phyloP scores from a whole-genome alignment of 2,329 filamentous ascomycete species.

The Fusarium anthophilum region DNA sequence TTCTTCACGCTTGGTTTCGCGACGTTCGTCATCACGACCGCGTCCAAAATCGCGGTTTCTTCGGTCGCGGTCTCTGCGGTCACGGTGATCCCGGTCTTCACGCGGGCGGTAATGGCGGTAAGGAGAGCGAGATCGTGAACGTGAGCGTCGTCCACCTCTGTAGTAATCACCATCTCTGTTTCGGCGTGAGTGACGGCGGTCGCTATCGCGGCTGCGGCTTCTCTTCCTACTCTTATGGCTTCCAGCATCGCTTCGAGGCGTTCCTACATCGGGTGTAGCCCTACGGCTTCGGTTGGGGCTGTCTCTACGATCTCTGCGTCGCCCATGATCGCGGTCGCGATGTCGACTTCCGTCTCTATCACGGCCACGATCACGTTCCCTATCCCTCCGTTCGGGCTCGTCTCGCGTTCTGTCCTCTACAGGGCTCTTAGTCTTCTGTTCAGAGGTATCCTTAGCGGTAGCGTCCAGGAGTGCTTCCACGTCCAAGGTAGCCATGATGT shows the following conservation, averaged over 20 bases:
- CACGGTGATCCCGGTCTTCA: constrained; percentile 60
- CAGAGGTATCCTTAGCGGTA: constrained; percentile 71
- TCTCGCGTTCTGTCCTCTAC: constrained; percentile 63
- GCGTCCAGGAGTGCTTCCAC: constrained; percentile 93
- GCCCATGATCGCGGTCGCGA: constrained; percentile 60
- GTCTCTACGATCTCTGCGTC: constrained; percentile 63
- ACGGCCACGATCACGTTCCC: constrained; percentile 66
- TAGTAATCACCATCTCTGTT: constrained; percentile 81
- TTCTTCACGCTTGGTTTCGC: constrained; percentile 55
- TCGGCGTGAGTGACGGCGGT: constrained; percentile 77
- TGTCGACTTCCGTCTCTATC: constrained; percentile 64
- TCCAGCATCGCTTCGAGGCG: constrained; percentile 78
- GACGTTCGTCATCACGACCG: constrained; percentile 60
- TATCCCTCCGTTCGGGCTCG: constrained; percentile 61
- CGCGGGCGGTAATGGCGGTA: constrained; percentile 66
- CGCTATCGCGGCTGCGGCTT: constrained; percentile 81
- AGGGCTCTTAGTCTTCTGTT: constrained; percentile 57
- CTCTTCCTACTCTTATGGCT: constrained; percentile 84
- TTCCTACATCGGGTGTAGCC: constrained; percentile 68
- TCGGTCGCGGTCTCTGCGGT: constrained; percentile 66
- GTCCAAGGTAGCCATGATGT: constrained; percentile 66
- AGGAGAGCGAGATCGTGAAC: constrained; percentile 78
- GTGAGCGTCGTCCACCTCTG: constrained; percentile 61
- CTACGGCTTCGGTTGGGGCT: constrained; percentile 59
- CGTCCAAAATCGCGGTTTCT: constrained; percentile 63